Percentiles rank a stretch among this genome's conserved stretches.
Evolutionary conservation across 1,284 basidiomycete species (phyloP).

Genomic region (Termitomyces sp.): DNA sequence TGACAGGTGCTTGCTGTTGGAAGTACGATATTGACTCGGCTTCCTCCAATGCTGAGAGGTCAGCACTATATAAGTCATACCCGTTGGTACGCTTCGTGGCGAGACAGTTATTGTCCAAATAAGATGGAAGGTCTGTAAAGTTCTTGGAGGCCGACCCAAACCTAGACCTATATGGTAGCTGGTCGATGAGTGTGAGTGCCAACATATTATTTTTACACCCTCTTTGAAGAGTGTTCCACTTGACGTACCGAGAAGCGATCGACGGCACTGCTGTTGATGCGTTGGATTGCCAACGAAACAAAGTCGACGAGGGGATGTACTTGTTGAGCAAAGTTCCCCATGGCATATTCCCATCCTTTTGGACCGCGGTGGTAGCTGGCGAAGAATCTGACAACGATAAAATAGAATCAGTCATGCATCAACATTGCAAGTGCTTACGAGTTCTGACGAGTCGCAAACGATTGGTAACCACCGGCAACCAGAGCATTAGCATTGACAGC

Average conservation of each 20-base stretch:
- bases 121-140: constrained; percentile 48
- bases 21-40: constrained; percentile 30
- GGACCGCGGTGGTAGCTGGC: constrained; percentile 36
- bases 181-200: constrained; percentile 7
- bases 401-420: constrained; percentile 16
- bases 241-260: constrained; percentile 26
- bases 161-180: constrained; percentile 58
- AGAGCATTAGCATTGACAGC: constrained; percentile 50
- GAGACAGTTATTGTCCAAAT: constrained; percentile 48
- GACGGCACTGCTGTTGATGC: constrained; percentile 32
- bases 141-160: constrained; percentile 36
- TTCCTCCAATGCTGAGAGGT: constrained; percentile 1
- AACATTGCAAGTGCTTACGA: constrained; percentile 23
- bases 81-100: constrained; percentile 49
- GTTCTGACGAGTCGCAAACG: constrained; percentile 49
- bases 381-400: constrained; percentile 36
- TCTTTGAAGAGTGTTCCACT: neutral
- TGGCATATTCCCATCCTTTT: constrained; percentile 47
- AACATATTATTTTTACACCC: neutral
- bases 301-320: constrained; percentile 50
- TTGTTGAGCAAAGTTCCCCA: constrained; percentile 60
- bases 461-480: constrained; percentile 39
- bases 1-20: constrained; percentile 42
- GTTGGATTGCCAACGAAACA: constrained; percentile 44
- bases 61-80: constrained; percentile 26